phyloP scores from a whole-genome alignment of 108 stramenopile genomes.

The Mediolabrus comicus region DNA sequence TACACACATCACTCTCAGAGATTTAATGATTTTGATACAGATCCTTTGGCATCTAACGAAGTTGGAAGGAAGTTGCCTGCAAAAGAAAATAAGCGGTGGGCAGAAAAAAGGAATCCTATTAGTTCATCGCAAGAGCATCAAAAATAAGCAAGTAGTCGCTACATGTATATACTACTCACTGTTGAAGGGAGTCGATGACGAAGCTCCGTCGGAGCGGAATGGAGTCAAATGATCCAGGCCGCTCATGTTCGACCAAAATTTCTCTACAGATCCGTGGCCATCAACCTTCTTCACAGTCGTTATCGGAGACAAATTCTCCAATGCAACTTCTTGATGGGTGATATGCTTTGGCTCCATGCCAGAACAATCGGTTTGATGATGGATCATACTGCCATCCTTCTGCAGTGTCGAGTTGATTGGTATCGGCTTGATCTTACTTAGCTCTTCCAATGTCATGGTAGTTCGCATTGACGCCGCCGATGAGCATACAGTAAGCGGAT shows the following conservation, averaged over 20 bases:
- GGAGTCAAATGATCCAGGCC: too few species aligned
- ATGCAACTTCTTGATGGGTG: not conserved
- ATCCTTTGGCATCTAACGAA: not conserved
- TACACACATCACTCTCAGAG: too few species aligned
- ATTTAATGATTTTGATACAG: not conserved
- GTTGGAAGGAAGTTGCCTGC: too few species aligned
- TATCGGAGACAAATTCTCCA: not conserved
- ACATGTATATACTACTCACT: too few species aligned
- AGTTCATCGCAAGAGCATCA: too few species aligned
- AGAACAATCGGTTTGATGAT: not conserved
- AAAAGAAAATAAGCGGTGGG: too few species aligned
- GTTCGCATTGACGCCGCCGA: constrained; percentile 20
- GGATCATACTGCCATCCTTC: not conserved
- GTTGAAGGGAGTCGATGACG: too few species aligned
- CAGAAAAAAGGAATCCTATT: too few species aligned
- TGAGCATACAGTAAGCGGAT: constrained; percentile 40
- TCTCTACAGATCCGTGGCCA: not conserved
- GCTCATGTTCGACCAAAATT: not conserved
- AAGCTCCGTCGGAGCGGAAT: too few species aligned
- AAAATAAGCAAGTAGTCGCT: too few species aligned
- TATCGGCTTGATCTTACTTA: not conserved
- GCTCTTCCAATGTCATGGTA: constrained; percentile 12
- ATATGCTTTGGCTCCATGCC: not conserved
- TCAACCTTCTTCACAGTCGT: not conserved
- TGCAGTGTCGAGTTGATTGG: not conserved